Conservation (phyloP, 352 stramenopile species). For the Phytophthora constricta region DNA sequence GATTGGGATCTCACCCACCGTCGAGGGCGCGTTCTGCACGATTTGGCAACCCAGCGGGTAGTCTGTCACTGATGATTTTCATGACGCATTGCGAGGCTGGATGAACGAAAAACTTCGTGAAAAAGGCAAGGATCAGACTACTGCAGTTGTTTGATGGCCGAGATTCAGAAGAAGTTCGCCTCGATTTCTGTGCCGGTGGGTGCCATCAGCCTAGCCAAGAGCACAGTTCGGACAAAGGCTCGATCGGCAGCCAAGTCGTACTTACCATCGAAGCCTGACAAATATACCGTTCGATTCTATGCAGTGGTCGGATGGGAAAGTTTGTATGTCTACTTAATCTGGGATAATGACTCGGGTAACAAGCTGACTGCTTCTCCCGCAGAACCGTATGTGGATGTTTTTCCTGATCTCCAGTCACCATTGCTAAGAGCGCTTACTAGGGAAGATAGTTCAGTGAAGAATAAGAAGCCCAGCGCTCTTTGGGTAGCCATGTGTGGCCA, state of each 20-base stretch:
- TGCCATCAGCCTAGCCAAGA: constrained; percentile 3
- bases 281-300: constrained; percentile 11
- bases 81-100: background rate
- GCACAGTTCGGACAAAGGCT: constrained; percentile 6
- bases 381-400: background rate
- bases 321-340: constrained; percentile 1
- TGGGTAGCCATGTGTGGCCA: constrained; percentile 16
- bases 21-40: constrained; percentile 27
- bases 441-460: background rate
- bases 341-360: constrained; percentile 8
- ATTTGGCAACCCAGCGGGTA: constrained; percentile 33
- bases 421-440: background rate
- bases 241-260: background rate
- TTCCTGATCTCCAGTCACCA: background rate
- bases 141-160: background rate
- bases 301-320: constrained; percentile 3
- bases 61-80: background rate
- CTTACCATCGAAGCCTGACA: too few relatives aligned
- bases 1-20: constrained; percentile 21
- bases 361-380: background rate
- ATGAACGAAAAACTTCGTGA: background rate
- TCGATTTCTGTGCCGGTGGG: constrained; percentile 3
- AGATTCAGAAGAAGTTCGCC: constrained; percentile 6
- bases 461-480: background rate
- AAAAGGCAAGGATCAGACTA: background rate